Conservation (phyloP, 805 yeast genomes). For the Lipomyces starkeyi region DNA sequence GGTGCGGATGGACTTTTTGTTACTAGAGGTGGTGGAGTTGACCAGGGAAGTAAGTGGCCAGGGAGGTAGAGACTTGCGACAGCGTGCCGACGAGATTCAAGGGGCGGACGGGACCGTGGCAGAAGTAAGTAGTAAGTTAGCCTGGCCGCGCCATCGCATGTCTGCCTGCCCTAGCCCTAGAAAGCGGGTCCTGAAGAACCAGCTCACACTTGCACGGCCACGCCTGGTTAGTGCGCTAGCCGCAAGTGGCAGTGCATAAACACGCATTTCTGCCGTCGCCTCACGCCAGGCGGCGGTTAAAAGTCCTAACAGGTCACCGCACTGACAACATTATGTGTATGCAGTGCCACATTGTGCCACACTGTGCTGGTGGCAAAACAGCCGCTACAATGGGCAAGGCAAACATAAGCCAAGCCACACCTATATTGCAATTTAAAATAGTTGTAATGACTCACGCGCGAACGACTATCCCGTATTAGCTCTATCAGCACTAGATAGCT, state of each 20-base stretch:
- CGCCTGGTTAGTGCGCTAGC: background rate
- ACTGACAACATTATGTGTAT: background rate
- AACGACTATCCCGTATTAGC: too few relatives aligned
- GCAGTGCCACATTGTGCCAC: too few relatives aligned
- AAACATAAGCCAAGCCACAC: too few relatives aligned
- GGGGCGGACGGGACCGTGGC: background rate
- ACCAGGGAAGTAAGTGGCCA: background rate
- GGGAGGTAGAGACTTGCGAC: constrained; percentile 4
- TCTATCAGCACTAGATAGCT: too few relatives aligned
- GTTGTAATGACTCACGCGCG: too few relatives aligned
- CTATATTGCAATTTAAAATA: background rate
- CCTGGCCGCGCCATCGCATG: too few relatives aligned
- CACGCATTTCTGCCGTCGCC: background rate
- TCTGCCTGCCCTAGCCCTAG: background rate
- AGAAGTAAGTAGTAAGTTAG: too few relatives aligned
- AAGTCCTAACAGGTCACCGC: background rate
- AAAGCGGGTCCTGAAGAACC: background rate
- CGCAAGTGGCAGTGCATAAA: background rate
- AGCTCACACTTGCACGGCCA: background rate
- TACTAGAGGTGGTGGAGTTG: background rate
- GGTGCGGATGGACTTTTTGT: background rate
- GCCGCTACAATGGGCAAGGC: background rate
- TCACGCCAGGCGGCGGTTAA: background rate
- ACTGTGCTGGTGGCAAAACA: background rate
- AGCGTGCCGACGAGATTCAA: background rate